Evolutionary conservation across 2,329 filamentous ascomycete species (phyloP).

Genomic region (Sarocladium brachiariae): DNA sequence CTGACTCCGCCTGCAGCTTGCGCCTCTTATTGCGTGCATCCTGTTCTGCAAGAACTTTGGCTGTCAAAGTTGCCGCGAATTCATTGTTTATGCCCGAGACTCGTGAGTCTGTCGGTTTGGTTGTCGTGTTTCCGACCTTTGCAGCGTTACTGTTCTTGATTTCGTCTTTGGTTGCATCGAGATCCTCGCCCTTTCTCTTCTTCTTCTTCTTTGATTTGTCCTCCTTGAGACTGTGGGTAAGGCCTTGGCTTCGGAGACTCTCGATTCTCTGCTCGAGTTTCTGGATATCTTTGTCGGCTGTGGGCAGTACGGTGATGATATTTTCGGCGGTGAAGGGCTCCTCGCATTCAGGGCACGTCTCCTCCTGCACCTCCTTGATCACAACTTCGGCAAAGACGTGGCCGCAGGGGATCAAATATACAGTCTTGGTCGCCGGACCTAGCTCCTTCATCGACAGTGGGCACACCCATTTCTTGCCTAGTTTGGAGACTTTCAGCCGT

Average conservation of each 20-base stretch:
- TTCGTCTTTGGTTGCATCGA: slow-evolving; percentile 21
- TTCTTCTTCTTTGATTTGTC: slow-evolving; percentile 58
- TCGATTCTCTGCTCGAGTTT: slow-evolving; percentile 59
- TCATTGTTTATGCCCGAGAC: slow-evolving; percentile 75
- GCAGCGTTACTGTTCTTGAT: slow-evolving; percentile 40
- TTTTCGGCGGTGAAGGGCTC: slow-evolving; percentile 66
- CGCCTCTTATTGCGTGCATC: slow-evolving; percentile 73
- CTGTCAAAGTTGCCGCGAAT: slow-evolving; percentile 76
- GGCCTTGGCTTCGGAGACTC: slow-evolving; percentile 60
- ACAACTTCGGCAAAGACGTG: slow-evolving; percentile 88
- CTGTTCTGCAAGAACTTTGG: slow-evolving; percentile 81
- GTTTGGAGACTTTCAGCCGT: slow-evolving; percentile 64
- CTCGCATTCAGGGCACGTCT: slow-evolving; percentile 64
- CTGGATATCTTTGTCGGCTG: slow-evolving; percentile 61
- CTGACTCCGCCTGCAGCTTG: slow-evolving; percentile 46
- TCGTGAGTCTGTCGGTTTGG: slow-evolving; percentile 22
- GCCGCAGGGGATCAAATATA: slow-evolving; percentile 90
- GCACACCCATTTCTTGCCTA: slow-evolving; percentile 63
- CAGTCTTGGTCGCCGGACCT: slow-evolving; percentile 69
- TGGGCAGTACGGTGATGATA: slow-evolving; percentile 75
- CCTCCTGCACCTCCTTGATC: slow-evolving; percentile 69
- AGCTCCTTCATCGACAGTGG: slow-evolving; percentile 83
- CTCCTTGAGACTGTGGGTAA: slow-evolving; percentile 88
- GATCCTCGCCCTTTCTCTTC: slow-evolving; percentile 52
- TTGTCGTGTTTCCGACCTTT: slow-evolving; percentile 13